Conservation (phyloP, 805 yeast genomes). For the Candida odintsovae region DNA sequence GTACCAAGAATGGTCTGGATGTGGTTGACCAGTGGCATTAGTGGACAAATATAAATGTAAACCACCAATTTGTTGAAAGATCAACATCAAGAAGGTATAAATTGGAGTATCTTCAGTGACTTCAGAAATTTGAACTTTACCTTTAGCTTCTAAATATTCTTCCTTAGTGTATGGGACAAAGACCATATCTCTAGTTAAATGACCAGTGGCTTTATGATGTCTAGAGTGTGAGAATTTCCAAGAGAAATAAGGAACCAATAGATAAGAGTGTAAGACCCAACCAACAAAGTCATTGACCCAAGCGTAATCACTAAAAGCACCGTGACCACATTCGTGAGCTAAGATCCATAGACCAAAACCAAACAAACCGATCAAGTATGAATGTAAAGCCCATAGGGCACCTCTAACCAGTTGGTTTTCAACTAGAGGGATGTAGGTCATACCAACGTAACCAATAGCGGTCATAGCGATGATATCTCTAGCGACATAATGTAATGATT, state of each 20-base stretch:
- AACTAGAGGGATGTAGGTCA: constrained; percentile 37
- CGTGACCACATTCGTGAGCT: constrained; percentile 64
- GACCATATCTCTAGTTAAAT: constrained; percentile 53
- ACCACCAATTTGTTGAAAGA: constrained; percentile 55
- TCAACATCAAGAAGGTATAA: constrained; percentile 33
- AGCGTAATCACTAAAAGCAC: constrained; percentile 51
- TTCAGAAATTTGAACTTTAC: constrained; percentile 35
- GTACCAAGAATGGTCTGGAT: constrained; percentile 35
- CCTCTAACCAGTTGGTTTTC: constrained; percentile 30
- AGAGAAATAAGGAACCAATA: constrained; percentile 54
- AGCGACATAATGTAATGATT: constrained; percentile 45
- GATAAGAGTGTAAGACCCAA: constrained; percentile 54
- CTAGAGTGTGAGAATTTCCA: constrained; percentile 58
- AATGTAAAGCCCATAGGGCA: constrained; percentile 35
- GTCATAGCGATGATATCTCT: constrained; percentile 46
- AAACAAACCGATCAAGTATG: constrained; percentile 39
- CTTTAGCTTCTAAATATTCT: constrained; percentile 31
- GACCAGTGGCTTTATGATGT: constrained; percentile 63
- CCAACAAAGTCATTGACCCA: constrained; percentile 51
- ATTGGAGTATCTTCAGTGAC: constrained; percentile 53
- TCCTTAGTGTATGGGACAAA: constrained; percentile 51
- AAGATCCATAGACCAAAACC: constrained; percentile 58
- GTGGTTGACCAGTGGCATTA: constrained; percentile 53
- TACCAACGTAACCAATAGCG: constrained; percentile 37
- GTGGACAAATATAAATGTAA: constrained; percentile 43